These are phyloP conservation scores for Blepharisma japonicum DNA, from an alignment of 73 alveolate genomes.

Conservation along the genomic window DNA sequence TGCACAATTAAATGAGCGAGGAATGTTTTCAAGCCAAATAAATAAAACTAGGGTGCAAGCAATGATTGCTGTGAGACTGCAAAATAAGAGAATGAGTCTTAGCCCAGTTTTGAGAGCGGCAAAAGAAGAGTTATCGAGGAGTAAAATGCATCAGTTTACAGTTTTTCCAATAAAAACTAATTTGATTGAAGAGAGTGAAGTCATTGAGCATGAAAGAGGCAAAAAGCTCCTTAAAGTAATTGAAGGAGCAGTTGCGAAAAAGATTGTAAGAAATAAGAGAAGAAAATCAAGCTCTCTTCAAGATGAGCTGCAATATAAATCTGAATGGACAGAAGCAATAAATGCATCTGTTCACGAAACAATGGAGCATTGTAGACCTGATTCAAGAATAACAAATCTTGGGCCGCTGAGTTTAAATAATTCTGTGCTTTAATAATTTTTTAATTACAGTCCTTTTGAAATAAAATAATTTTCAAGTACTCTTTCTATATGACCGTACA, in stretches of 20 bases:
- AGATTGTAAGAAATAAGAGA: background rate
- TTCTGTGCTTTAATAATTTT: too few relatives aligned
- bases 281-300: background rate
- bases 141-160: background rate
- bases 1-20: background rate
- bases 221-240: background rate
- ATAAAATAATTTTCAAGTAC: too few relatives aligned
- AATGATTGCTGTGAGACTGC: slow-evolving; percentile 14
- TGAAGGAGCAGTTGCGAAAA: slow-evolving; percentile 16
- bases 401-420: too few relatives aligned
- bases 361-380: too few relatives aligned
- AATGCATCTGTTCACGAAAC: too few relatives aligned
- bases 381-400: too few relatives aligned
- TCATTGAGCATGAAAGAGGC: background rate
- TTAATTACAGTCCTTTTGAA: too few relatives aligned
- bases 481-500: background rate
- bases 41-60: background rate
- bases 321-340: too few relatives aligned
- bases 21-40: background rate
- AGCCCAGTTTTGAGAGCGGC: slow-evolving; percentile 5
- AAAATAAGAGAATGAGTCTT: background rate
- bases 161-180: background rate
- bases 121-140: background rate
- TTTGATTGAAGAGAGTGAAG: background rate
- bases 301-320: too few relatives aligned